Evolutionary conservation across 169 alveolate species (phyloP).

Genomic region (Cyclospora cayetanensis): DNA sequence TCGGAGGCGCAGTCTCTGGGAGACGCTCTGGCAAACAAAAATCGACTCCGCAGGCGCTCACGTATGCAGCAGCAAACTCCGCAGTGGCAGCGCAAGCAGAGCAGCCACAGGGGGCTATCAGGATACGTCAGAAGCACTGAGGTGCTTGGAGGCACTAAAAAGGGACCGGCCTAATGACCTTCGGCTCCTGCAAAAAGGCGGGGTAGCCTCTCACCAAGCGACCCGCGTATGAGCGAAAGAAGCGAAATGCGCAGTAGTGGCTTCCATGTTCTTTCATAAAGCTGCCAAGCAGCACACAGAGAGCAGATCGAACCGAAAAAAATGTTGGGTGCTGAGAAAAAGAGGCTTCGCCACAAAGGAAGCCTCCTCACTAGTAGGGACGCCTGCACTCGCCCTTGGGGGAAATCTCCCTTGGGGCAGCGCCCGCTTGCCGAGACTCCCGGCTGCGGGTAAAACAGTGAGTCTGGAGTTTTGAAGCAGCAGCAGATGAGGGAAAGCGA

Average conservation of each 20-base stretch:
- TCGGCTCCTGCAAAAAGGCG: neutral
- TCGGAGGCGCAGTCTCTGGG: neutral
- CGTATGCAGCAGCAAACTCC: neutral
- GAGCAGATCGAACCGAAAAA: neutral
- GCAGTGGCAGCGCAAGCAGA: neutral
- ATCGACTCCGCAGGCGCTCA: neutral
- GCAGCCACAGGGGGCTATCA: neutral
- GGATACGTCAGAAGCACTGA: too few relatives aligned
- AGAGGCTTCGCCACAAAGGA: too few relatives aligned
- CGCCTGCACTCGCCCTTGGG: too few relatives aligned
- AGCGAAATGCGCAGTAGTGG: slow-evolving; percentile 5
- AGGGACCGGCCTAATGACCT: neutral
- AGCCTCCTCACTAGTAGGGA: too few relatives aligned
- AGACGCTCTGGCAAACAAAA: neutral
- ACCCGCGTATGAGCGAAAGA: neutral
- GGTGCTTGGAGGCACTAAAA: neutral
- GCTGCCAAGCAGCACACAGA: too few relatives aligned
- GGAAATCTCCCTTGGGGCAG: too few relatives aligned
- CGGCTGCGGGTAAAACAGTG: too few relatives aligned
- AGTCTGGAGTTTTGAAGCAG: too few relatives aligned
- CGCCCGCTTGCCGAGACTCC: too few relatives aligned
- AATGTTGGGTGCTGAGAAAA: too few relatives aligned
- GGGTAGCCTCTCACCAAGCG: neutral
- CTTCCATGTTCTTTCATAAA: neutral
- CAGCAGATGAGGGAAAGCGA: too few relatives aligned